Base-by-base conservation (phyloP, 2,329 filamentous ascomycete species). In the Alternaria triticina region DNA sequence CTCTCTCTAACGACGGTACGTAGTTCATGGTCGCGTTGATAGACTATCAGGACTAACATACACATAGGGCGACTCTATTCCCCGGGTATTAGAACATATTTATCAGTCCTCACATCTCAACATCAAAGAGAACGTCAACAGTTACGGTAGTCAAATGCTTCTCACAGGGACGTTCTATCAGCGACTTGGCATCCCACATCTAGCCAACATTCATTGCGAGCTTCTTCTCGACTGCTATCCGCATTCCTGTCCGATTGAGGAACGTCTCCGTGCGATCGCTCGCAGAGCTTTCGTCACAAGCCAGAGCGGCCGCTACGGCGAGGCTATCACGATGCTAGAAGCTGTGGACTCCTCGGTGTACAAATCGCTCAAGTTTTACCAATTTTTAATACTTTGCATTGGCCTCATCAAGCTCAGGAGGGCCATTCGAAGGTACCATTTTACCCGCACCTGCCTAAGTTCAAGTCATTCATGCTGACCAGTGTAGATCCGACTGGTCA, bases 91-190 rank as follows among this genome's bases (percentile, higher is more conserved):
- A 56, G 94, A 97, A 76, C 88, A 90, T 69, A 87, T 97, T 64
- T 87, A 91, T n/a, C 91, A 94, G 74, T 91, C 92, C 67, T 93
- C 92, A 1, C 92, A 96, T 71, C 83, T 97, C 27, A 91, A 94
- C 64, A 85, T 94, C n/a, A 89, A 90, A 59, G 91, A 91, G 70
- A 89, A 92, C 67, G 86, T 96, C 74, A 87, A 87, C 70, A 90
- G 92, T 79, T 88, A 93, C 69, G 92, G 92, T 1, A 86, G 90
- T 1, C 90, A 94, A 68, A 86, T 94, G 63, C 85, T 93, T 3
- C 85, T 97, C 45, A 86, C 88, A 51, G 89, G 91, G 28, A 86
- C 92, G 0, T 78, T 96, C 1, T 97, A 92, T 86, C 89, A 90
- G 55, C 86, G 94, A 40, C 85, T 97, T 30, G 95, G 88, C 5